Evolutionary conservation across 495 filamentous ascomycete species (phyloP).

Genomic region (Penicillium ochrochloron): DNA sequence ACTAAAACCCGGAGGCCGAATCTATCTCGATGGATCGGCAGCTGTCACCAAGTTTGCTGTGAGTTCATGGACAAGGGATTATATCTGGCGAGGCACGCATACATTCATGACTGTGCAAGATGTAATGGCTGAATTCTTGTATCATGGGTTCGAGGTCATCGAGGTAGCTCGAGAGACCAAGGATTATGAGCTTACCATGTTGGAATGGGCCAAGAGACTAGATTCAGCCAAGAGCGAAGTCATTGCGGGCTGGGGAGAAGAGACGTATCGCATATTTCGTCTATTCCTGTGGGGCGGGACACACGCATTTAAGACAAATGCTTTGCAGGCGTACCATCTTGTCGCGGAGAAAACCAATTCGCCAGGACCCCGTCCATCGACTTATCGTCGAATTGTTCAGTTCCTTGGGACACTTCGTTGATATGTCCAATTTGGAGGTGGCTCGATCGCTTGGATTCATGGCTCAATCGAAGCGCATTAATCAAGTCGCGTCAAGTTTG

Average conservation of each 20-base stretch:
- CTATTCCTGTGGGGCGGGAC: slow-evolving; percentile 23
- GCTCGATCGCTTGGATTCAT: not conserved
- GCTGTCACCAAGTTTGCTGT: slow-evolving; percentile 21
- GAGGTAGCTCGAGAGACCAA: slow-evolving; percentile 16
- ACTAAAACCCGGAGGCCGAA: slow-evolving; percentile 19
- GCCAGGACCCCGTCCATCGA: slow-evolving; percentile 17
- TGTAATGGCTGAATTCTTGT: slow-evolving; percentile 22
- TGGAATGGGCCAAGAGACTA: slow-evolving; percentile 24
- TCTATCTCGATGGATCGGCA: slow-evolving; percentile 29
- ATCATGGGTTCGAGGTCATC: slow-evolving; percentile 22
- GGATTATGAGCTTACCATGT: slow-evolving; percentile 27
- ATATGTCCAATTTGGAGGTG: not conserved
- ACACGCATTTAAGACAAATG: slow-evolving; percentile 19
- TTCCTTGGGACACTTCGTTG: slow-evolving; percentile 19
- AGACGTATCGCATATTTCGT: slow-evolving; percentile 23
- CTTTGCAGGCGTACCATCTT: slow-evolving; percentile 25
- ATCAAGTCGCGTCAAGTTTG: not conserved
- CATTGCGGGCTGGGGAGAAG: slow-evolving; percentile 22
- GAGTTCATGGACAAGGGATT: slow-evolving; percentile 20
- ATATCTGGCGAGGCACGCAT: slow-evolving; percentile 28
- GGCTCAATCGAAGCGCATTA: not conserved
- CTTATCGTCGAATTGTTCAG: slow-evolving; percentile 10
- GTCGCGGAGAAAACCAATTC: slow-evolving; percentile 19
- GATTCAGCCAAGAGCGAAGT: slow-evolving; percentile 19
- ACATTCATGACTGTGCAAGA: slow-evolving; percentile 27